phyloP scores from a whole-genome alignment of 805 yeast genomes.

The Yarrowia deformans region DNA sequence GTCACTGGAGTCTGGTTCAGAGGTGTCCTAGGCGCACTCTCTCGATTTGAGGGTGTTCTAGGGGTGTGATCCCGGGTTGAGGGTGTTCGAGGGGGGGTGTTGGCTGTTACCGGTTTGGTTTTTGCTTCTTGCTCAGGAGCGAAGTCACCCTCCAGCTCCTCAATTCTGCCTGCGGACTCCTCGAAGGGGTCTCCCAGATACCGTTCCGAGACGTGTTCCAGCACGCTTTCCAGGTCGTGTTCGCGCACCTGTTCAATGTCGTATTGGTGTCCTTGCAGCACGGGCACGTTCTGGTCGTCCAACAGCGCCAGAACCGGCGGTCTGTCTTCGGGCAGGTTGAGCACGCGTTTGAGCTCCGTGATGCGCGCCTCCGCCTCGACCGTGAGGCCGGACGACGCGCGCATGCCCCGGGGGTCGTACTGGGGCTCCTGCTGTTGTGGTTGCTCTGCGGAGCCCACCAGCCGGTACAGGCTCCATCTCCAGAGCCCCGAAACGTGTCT shows the following conservation, averaged over 20 bases:
- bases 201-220: neutral
- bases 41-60: neutral
- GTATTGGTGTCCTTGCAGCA: neutral
- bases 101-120: no score
- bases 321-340: constrained; percentile 1
- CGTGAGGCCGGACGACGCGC: neutral
- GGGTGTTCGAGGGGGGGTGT: no score
- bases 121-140: no score
- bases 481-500: constrained; percentile 3
- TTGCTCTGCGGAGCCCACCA: neutral
- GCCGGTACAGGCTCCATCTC: constrained; percentile 12
- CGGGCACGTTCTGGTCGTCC: neutral
- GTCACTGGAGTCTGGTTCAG: no score
- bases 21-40: no score
- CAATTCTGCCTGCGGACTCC: neutral
- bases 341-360: neutral
- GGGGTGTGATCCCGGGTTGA: neutral
- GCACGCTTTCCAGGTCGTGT: constrained; percentile 1
- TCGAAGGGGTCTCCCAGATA: neutral
- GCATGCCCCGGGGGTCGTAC: neutral
- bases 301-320: constrained; percentile 2
- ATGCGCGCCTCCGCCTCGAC: constrained; percentile 21
- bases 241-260: neutral
- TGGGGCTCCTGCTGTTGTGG: neutral
- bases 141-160: neutral